phyloP scores from a whole-genome alignment of 805 yeast genomes.

The Debaryomyces castellii region DNA sequence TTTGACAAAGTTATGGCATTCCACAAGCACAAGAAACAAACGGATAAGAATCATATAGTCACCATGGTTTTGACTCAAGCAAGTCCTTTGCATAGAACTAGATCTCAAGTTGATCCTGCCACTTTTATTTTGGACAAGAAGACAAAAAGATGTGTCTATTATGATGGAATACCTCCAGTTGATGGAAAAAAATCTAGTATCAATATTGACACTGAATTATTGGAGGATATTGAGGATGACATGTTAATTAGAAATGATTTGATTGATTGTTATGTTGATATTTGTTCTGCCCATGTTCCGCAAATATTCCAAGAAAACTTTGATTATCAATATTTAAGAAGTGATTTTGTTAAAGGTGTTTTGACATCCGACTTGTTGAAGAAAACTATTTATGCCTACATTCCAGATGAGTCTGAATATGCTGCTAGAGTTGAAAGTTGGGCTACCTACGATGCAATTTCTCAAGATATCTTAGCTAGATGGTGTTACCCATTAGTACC shows the following conservation, averaged over 20 bases:
- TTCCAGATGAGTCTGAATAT: slow-evolving; percentile 70
- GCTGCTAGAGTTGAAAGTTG: slow-evolving; percentile 96
- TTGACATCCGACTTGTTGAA: slow-evolving; percentile 86
- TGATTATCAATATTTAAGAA: slow-evolving; percentile 84
- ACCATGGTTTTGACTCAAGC: slow-evolving; percentile 93
- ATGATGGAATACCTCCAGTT: slow-evolving; percentile 70
- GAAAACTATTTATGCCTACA: slow-evolving; percentile 86
- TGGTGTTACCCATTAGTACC: slow-evolving; percentile 93
- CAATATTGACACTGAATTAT: slow-evolving; percentile 77
- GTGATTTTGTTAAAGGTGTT: slow-evolving; percentile 89
- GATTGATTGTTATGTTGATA: slow-evolving; percentile 94
- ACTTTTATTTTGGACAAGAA: slow-evolving; percentile 76
- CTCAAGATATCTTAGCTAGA: slow-evolving; percentile 86
- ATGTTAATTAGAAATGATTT: slow-evolving; percentile 85
- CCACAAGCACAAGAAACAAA: slow-evolving; percentile 68
- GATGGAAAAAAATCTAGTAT: slow-evolving; percentile 39
- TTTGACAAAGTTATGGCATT: slow-evolving; percentile 68
- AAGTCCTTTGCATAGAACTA: slow-evolving; percentile 77
- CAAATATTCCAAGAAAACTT: slow-evolving; percentile 95
- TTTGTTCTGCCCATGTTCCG: slow-evolving; percentile 92
- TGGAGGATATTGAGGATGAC: slow-evolving; percentile 69
- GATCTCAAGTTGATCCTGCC: slow-evolving; percentile 80
- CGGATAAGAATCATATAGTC: slow-evolving; percentile 87
- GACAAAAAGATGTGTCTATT: slow-evolving; percentile 76
- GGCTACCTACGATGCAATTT: slow-evolving; percentile 88